Evolutionary conservation across 805 yeast species (phyloP).

Genomic region (Wickerhamomyces subpelliculosus): DNA sequence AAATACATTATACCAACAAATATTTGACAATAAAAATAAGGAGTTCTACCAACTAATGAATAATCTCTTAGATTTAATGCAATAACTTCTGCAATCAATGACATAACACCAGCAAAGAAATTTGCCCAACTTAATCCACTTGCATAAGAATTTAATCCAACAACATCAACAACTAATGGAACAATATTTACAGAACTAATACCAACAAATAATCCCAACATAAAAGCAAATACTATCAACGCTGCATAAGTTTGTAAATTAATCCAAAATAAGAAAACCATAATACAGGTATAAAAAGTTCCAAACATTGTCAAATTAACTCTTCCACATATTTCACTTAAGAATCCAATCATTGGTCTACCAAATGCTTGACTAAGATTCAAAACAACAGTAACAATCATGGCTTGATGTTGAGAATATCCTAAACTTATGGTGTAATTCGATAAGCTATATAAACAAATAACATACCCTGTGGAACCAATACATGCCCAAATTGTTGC

Average conservation of each 20-base stretch:
- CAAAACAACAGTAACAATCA: slow-evolving; percentile 37
- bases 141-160: slow-evolving; percentile 29
- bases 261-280: slow-evolving; percentile 44
- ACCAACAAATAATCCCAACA: slow-evolving; percentile 40
- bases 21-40: slow-evolving; percentile 54
- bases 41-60: slow-evolving; percentile 23
- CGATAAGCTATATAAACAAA: slow-evolving; percentile 39
- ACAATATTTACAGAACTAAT: slow-evolving; percentile 36
- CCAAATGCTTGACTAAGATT: slow-evolving; percentile 43
- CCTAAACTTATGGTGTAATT: slow-evolving; percentile 45
- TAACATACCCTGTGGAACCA: slow-evolving; percentile 33
- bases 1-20: slow-evolving; percentile 48
- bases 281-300: slow-evolving; percentile 28
- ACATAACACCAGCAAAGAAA: slow-evolving; percentile 22
- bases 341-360: slow-evolving; percentile 39
- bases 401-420: slow-evolving; percentile 32
- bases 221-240: slow-evolving; percentile 33
- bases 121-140: slow-evolving; percentile 33
- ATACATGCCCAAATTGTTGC: slow-evolving; percentile 31
- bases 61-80: slow-evolving; percentile 41
- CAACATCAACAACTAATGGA: slow-evolving; percentile 33
- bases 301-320: slow-evolving; percentile 35
- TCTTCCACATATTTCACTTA: slow-evolving; percentile 40
- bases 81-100: slow-evolving; percentile 45
- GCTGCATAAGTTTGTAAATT: slow-evolving; percentile 34